Percentiles rank a stretch among this genome's conserved stretches.
phyloP scores from a whole-genome alignment of 805 yeast genomes.

The Saccharomycopsis malanga region DNA sequence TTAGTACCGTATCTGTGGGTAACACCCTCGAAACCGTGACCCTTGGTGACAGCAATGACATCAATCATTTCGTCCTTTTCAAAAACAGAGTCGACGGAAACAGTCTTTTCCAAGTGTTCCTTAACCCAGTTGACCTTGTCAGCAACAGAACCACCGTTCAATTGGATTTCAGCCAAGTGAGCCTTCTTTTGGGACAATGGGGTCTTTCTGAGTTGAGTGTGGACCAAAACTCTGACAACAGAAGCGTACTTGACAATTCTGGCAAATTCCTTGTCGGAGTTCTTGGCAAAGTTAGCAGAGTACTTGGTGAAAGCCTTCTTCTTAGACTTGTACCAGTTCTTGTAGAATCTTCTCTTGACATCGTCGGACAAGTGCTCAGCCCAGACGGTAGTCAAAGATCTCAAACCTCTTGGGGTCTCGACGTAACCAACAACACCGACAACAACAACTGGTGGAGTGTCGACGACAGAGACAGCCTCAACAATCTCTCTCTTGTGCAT shows the following conservation, averaged over 20 bases:
- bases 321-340: constrained; percentile 99
- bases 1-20: constrained; percentile 99
- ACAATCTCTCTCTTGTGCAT: constrained; percentile 99
- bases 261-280: constrained; percentile 93
- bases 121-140: constrained; percentile 98
- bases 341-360: constrained; percentile 99
- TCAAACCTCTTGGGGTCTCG: constrained; percentile 99
- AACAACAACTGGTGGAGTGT: constrained; percentile 97
- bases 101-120: constrained; percentile 99
- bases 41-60: constrained; percentile 99
- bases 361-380: constrained; percentile 99
- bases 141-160: constrained; percentile 97
- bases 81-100: constrained; percentile 89
- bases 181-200: constrained; percentile 99
- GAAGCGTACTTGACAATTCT: constrained; percentile 98
- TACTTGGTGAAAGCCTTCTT: constrained; percentile 99
- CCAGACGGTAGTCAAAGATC: constrained; percentile 99
- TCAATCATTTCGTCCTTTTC: constrained; percentile 99
- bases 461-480: constrained; percentile 98
- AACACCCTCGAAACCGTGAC: constrained; percentile 99
- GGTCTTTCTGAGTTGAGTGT: constrained; percentile 99
- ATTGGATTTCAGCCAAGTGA: constrained; percentile 98
- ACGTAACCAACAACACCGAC: constrained; percentile 99
- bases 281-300: constrained; percentile 95
- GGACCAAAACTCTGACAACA: constrained; percentile 98